Base-by-base conservation (phyloP, 140 eudicot genomes). In the Cichorium intybus region DNA sequence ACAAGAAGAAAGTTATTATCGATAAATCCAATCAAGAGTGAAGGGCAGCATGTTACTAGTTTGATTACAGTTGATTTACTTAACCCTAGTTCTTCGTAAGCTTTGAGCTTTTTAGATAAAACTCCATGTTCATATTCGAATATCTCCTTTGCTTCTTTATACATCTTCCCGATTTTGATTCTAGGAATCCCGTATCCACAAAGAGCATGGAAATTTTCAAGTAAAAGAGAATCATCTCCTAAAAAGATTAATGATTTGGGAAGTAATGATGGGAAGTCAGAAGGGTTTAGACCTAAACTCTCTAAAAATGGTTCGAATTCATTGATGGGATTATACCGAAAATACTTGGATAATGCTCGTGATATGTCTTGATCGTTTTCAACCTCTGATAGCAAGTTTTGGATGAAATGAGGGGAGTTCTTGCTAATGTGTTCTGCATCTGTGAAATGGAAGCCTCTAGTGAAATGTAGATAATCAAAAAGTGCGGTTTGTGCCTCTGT, bases 291-390 rank as follows among this genome's bases (percentile, higher is more conserved):
- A 22, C 97, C 97, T 73, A 89, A 75, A 60, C 97, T 85, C 83
- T 89, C 97, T 35, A 89, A 81, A 23, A 85, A 89, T 0, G 97
- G 95, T 62, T 89, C 97, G 52, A 83, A 89, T 66, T 89, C 97
- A 41, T 89, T 89, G 1, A 89, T 83, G 15, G 97, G 95, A 65
- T 83, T 69, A 62, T 82, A 89, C 23, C 95, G 75, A 8, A 89
- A 85, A 71, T 75, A 89, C 70, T 51, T 82, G 1, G 95, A 69
- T 55, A 85, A 68, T 18, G 88, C 86, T 15, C 84, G 78, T 0
- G 85, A 70, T 0, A 80, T 73, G 45, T 89, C 91, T 62, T 80
- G 72, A 66, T 85, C 88, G 9, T 53, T 51, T 4, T 85, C 95
- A 31, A 87, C 81, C 76, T 71, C 82, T 14, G 89, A 72, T 21